Percentiles rank a stretch among this genome's conserved stretches.
Conservation (phyloP, 2,329 filamentous ascomycete species). For the Tolypocladium capitatum region DNA sequence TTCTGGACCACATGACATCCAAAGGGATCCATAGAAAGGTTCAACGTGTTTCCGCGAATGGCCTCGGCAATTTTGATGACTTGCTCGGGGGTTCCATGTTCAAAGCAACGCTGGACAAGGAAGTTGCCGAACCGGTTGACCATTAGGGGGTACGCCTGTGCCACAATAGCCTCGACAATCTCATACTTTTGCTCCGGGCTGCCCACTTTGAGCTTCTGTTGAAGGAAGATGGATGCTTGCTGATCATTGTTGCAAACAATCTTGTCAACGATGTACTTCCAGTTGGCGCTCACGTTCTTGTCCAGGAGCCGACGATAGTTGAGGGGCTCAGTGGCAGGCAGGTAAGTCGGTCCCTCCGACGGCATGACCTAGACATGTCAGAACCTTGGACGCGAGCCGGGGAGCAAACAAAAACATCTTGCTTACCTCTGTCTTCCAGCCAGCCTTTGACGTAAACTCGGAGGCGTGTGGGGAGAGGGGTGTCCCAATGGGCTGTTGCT, state of each 20-base stretch:
- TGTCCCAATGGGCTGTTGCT: slow-evolving; percentile 46
- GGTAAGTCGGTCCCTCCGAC: slow-evolving; percentile 58
- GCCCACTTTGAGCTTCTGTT: slow-evolving; percentile 96
- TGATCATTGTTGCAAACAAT: slow-evolving; percentile 99
- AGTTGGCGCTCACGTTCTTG: slow-evolving; percentile 93
- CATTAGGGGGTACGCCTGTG: slow-evolving; percentile 91
- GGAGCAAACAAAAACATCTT: neutral
- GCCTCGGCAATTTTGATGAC: slow-evolving; percentile 88
- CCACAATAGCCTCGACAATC: slow-evolving; percentile 91
- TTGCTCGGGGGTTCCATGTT: slow-evolving; percentile 91
- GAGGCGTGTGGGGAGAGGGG: slow-evolving; percentile 60
- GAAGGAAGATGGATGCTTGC: slow-evolving; percentile 95
- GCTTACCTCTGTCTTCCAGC: slow-evolving; percentile 44
- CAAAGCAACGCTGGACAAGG: slow-evolving; percentile 94
- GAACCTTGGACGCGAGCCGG: neutral
- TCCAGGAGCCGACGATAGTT: slow-evolving; percentile 94
- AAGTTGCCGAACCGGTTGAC: slow-evolving; percentile 98
- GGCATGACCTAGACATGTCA: slow-evolving; percentile 26
- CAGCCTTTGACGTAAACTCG: slow-evolving; percentile 51
- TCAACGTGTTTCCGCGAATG: slow-evolving; percentile 87
- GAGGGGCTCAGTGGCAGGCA: slow-evolving; percentile 78
- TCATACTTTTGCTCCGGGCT: slow-evolving; percentile 93
- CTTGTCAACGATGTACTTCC: slow-evolving; percentile 99
- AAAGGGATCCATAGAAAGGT: slow-evolving; percentile 95
- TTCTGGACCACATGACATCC: slow-evolving; percentile 98